These are phyloP conservation scores for Coniochaeta sp. DNA, from an alignment of 2,329 filamentous ascomycete genomes.

Conservation along the genomic window DNA sequence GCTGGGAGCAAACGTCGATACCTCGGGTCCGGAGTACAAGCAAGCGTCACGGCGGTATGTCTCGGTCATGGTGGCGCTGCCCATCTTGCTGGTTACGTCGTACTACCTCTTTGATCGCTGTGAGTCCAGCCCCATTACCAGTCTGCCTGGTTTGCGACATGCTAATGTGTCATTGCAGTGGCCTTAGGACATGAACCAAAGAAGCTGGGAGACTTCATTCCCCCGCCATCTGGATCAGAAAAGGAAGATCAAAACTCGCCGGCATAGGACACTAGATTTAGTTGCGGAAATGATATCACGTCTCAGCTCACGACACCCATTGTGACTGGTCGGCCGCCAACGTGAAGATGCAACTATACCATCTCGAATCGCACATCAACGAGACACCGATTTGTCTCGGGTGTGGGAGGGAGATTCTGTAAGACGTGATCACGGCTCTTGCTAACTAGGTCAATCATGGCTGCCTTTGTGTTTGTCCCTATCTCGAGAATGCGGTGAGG, in stretches of 20 bases:
- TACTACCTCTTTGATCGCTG: slow-evolving; percentile 45
- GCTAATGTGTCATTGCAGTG: not conserved
- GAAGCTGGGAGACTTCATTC: not conserved
- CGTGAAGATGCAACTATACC: not conserved
- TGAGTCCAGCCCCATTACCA: slow-evolving; percentile 21
- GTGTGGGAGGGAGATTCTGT: too few species aligned
- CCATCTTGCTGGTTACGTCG: slow-evolving; percentile 47
- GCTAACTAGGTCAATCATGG: too few species aligned
- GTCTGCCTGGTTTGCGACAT: not conserved
- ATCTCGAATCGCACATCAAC: too few species aligned
- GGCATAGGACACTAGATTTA: not conserved
- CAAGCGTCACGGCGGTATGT: slow-evolving; percentile 36
- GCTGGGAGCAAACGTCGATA: slow-evolving; percentile 13
- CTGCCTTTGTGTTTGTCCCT: too few species aligned
- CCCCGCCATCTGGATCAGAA: not conserved
- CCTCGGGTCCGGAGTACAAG: slow-evolving; percentile 33
- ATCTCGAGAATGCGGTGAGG: too few species aligned
- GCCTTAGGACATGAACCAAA: not conserved
- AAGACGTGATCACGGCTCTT: too few species aligned
- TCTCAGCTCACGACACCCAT: not conserved
- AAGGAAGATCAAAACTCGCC: not conserved
- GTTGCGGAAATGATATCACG: not conserved
- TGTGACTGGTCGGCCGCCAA: not conserved
- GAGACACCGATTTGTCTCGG: too few species aligned
- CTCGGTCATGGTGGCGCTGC: slow-evolving; percentile 41